These are phyloP conservation scores for Aspergillus ellipticus DNA, from an alignment of 495 filamentous ascomycete species.

Conservation along the genomic window DNA sequence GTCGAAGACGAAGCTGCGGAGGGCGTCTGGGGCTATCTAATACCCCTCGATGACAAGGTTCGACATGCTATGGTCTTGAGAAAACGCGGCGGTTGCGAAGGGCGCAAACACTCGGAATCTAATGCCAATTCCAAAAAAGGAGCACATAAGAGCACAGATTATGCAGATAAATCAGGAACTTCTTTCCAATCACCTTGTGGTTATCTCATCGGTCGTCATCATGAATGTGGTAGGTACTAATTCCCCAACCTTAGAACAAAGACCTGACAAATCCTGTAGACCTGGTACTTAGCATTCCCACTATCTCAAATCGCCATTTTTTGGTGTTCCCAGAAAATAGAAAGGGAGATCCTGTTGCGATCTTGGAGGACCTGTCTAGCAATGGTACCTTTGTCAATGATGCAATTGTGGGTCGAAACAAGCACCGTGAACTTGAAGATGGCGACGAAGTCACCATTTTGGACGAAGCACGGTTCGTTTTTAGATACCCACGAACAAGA, in stretches of 20 bases:
- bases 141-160: slow-evolving; percentile 8
- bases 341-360: slow-evolving; percentile 70
- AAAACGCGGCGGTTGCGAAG: slow-evolving; percentile 62
- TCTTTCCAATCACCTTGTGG: slow-evolving; percentile 64
- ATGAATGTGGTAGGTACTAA: slow-evolving; percentile 79
- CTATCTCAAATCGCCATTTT: slow-evolving; percentile 95
- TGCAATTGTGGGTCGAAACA: slow-evolving; percentile 84
- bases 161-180: slow-evolving; percentile 16
- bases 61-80: slow-evolving; percentile 70
- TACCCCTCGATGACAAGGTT: slow-evolving; percentile 69
- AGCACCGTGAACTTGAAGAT: slow-evolving; percentile 80
- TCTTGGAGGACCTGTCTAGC: slow-evolving; percentile 89
- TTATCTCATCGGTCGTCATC: slow-evolving; percentile 88
- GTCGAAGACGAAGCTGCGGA: slow-evolving; percentile 77
- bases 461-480: slow-evolving; percentile 79
- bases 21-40: slow-evolving; percentile 92
- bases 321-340: slow-evolving; percentile 85
- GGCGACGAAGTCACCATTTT: slow-evolving; percentile 86
- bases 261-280: slow-evolving; percentile 51
- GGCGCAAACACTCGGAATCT: slow-evolving; percentile 44
- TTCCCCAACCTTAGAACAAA: neutral
- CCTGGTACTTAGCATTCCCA: slow-evolving; percentile 69
- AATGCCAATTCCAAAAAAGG: slow-evolving; percentile 44
- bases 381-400: slow-evolving; percentile 98
- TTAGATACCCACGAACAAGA: slow-evolving; percentile 77